Conservation (phyloP, 2,329 filamentous ascomycete species). For the Cryphonectria carpinicola region DNA sequence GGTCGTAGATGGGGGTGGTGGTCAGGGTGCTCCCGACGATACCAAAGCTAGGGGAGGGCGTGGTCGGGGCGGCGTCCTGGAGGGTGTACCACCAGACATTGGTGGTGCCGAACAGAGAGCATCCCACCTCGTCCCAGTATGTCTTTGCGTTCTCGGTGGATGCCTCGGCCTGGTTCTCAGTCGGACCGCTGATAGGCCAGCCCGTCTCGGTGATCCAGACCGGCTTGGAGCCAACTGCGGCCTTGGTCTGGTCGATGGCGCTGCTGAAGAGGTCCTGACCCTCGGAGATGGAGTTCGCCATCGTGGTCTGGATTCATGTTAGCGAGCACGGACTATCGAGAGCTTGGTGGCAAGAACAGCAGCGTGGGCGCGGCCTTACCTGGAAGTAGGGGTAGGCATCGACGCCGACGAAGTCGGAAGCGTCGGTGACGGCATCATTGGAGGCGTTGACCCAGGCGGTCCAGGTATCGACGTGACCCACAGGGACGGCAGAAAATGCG, state of each 20-base stretch:
- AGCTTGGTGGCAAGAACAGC: not conserved
- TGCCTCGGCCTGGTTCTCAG: conserved; percentile 21
- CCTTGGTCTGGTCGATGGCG: conserved; percentile 63
- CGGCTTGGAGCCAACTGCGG: conserved; percentile 45
- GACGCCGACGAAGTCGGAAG: conserved; percentile 78
- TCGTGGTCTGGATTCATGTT: conserved; percentile 60
- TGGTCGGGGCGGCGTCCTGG: conserved; percentile 65
- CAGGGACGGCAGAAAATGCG: conserved; percentile 55
- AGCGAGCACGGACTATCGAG: not conserved
- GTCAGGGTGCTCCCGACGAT: conserved; percentile 61
- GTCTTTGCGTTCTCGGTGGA: conserved; percentile 64
- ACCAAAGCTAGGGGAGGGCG: conserved; percentile 72
- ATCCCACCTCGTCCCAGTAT: conserved; percentile 81
- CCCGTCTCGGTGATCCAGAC: conserved; percentile 30
- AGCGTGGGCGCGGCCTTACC: not conserved
- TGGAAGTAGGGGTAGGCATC: conserved; percentile 83
- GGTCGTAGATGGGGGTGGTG: conserved; percentile 63
- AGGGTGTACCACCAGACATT: conserved; percentile 81
- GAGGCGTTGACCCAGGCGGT: conserved; percentile 74
- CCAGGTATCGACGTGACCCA: conserved; percentile 93
- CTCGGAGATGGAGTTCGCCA: conserved; percentile 66
- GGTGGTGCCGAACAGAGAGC: conserved; percentile 64
- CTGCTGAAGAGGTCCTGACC: conserved; percentile 70
- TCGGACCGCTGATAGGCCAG: conserved; percentile 27
- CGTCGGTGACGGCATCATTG: conserved; percentile 71